These are phyloP conservation scores for Schizothecium vesticola DNA, from an alignment of 495 filamentous ascomycete genomes.

Conservation along the genomic window DNA sequence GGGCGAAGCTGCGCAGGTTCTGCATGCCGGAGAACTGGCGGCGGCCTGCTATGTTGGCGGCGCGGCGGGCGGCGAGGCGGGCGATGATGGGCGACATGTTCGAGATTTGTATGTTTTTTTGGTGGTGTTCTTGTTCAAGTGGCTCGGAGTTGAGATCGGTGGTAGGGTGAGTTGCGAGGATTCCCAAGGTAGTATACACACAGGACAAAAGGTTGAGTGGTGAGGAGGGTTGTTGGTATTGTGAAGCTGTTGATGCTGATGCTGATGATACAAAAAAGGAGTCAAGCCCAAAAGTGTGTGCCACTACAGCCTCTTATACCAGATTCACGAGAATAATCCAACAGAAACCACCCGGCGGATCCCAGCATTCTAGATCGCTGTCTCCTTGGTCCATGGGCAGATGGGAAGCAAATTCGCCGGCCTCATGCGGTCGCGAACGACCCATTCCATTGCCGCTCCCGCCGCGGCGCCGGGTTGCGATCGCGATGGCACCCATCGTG, in stretches of 20 bases:
- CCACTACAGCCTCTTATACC: conserved; percentile 13
- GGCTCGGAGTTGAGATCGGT: not conserved
- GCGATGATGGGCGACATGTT: conserved; percentile 26
- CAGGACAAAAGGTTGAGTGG: conserved; percentile 1
- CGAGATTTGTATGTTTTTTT: conserved; percentile 1
- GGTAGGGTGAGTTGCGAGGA: not conserved
- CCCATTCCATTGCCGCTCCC: not conserved
- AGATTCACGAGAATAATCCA: not conserved
- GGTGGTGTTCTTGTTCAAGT: not conserved
- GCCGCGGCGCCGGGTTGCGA: not conserved
- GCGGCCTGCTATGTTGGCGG: conserved; percentile 11
- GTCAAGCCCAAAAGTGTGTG: not conserved
- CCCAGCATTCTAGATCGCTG: not conserved
- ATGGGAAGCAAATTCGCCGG: not conserved
- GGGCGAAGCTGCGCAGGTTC: conserved; percentile 25
- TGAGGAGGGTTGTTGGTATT: not conserved
- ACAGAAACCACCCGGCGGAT: not conserved
- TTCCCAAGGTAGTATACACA: not conserved
- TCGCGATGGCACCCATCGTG: not conserved
- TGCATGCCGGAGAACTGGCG: conserved; percentile 26
- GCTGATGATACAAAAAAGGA: conserved; percentile 12
- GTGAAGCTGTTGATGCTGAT: conserved; percentile 11
- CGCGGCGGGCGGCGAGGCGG: conserved; percentile 23
- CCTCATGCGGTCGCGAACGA: not conserved
- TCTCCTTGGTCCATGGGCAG: not conserved